These are phyloP conservation scores for Actinomortierella wolfii DNA, from an alignment of 371 early-diverging fungal species.

Conservation along the genomic window DNA sequence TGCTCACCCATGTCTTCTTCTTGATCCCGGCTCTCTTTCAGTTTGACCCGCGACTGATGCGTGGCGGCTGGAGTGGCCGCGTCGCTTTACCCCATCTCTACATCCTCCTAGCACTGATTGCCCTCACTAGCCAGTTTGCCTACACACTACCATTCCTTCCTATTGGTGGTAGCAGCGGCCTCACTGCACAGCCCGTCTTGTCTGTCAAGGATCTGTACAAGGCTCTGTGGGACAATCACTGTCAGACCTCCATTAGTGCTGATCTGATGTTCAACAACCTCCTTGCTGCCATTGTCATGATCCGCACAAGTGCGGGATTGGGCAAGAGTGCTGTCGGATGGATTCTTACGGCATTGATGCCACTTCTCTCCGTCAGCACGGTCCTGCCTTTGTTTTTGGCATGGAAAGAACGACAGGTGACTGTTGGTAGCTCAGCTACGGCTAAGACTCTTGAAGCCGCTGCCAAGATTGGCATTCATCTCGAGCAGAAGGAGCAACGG, in stretches of 20 bases:
- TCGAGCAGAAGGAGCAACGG: too few relatives aligned
- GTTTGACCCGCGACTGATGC: slow-evolving; percentile 20
- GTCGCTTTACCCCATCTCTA: slow-evolving; percentile 27
- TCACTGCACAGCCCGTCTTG: slow-evolving; percentile 26
- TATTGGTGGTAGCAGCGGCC: too few relatives aligned
- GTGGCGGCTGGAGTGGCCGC: slow-evolving; percentile 8
- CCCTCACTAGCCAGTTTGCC: slow-evolving; percentile 22
- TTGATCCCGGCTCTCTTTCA: slow-evolving; percentile 23
- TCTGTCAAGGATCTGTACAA: slow-evolving; percentile 17
- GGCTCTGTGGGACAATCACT: slow-evolving; percentile 40
- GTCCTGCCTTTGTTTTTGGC: slow-evolving; percentile 55
- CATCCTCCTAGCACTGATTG: slow-evolving; percentile 26
- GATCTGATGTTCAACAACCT: slow-evolving; percentile 42
- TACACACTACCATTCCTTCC: slow-evolving; percentile 27
- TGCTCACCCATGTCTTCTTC: slow-evolving; percentile 37
- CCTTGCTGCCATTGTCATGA: slow-evolving; percentile 30
- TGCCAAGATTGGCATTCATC: too few relatives aligned
- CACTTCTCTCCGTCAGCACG: slow-evolving; percentile 52
- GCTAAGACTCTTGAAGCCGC: too few relatives aligned
- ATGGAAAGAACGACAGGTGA: slow-evolving; percentile 41
- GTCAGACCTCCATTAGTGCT: slow-evolving; percentile 46
- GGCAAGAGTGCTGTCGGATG: slow-evolving; percentile 18
- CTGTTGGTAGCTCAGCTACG: background rate
- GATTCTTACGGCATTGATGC: slow-evolving; percentile 33
- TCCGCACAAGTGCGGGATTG: slow-evolving; percentile 27